Evolutionary conservation across 2,329 filamentous ascomycete genomes (phyloP).

Genomic region (Dryadomyces sulphureus): DNA sequence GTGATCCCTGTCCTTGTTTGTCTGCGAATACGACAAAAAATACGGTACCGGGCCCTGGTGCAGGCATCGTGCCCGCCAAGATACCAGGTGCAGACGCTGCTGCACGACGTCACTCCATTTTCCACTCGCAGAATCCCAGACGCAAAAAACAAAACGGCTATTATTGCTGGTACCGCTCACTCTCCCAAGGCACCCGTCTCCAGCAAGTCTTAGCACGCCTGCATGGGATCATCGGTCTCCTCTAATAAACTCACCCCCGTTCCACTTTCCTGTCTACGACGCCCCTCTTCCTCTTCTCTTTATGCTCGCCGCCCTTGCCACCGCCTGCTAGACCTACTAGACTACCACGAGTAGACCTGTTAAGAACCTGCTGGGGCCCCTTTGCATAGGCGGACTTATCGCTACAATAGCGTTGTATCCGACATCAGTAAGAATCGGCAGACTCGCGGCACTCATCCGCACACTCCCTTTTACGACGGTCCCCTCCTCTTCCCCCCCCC

Average conservation of each 20-base stretch:
- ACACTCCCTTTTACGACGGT: neutral
- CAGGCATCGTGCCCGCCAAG: too few relatives aligned
- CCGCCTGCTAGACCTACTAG: neutral
- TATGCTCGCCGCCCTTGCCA: neutral
- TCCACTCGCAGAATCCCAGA: too few relatives aligned
- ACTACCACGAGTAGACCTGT: neutral
- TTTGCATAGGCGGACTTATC: neutral
- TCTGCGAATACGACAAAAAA: too few relatives aligned
- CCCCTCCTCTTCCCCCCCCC: neutral
- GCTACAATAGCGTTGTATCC: neutral
- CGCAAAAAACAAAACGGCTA: too few relatives aligned
- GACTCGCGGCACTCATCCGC: too few relatives aligned
- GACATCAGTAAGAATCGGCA: neutral
- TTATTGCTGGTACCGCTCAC: too few relatives aligned
- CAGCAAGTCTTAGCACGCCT: neutral
- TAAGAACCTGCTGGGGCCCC: neutral
- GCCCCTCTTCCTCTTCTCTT: neutral
- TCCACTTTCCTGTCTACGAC: neutral
- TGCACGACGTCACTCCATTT: too few relatives aligned
- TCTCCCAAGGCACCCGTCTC: neutral
- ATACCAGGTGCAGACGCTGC: too few relatives aligned
- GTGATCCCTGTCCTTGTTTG: too few relatives aligned
- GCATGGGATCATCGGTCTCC: neutral
- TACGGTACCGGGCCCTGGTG: too few relatives aligned
- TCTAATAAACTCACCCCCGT: neutral